Evolutionary conservation across 768 basidiomycete species (phyloP).

Genomic region (Suillus tomentosus): DNA sequence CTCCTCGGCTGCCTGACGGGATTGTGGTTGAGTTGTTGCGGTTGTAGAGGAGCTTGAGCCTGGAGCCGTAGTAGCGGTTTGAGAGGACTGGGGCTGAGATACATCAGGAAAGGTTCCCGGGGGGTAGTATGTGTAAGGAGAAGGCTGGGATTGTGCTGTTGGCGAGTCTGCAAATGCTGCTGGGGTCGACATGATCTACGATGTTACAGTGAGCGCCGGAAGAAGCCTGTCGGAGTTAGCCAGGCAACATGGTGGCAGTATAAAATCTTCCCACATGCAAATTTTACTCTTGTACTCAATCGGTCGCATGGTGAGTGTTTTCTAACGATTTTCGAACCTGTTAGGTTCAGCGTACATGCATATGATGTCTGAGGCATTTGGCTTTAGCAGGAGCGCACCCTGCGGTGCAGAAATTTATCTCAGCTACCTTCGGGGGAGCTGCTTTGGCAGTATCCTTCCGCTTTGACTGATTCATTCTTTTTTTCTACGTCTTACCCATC

Average conservation of each 20-base stretch:
- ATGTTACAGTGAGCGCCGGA: constrained; percentile 23
- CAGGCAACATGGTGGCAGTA: constrained; percentile 16
- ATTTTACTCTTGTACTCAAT: constrained; percentile 13
- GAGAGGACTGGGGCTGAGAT: constrained; percentile 23
- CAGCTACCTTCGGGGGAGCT: constrained; percentile 83
- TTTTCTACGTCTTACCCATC: neutral
- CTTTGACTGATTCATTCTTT: constrained; percentile 42
- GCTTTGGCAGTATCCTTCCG: constrained; percentile 46
- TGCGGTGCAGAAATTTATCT: constrained; percentile 85
- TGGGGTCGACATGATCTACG: constrained; percentile 34
- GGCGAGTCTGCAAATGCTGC: constrained; percentile 33
- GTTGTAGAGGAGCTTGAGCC: constrained; percentile 20
- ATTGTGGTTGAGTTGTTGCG: constrained; percentile 39
- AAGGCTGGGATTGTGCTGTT: constrained; percentile 31
- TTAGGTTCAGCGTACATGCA: neutral
- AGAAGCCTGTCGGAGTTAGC: constrained; percentile 34
- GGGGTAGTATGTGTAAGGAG: constrained; percentile 21
- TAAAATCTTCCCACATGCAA: constrained; percentile 20
- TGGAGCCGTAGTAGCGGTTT: constrained; percentile 18
- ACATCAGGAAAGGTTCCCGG: constrained; percentile 24
- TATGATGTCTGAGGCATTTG: constrained; percentile 95
- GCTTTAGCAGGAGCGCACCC: constrained; percentile 72
- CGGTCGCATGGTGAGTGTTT: constrained; percentile 26
- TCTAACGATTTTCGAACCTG: constrained; percentile 1
- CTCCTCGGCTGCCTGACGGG: constrained; percentile 75